These are phyloP conservation scores for Lecanosticta acicola DNA, from an alignment of 2,329 filamentous ascomycete species.

Conservation along the genomic window DNA sequence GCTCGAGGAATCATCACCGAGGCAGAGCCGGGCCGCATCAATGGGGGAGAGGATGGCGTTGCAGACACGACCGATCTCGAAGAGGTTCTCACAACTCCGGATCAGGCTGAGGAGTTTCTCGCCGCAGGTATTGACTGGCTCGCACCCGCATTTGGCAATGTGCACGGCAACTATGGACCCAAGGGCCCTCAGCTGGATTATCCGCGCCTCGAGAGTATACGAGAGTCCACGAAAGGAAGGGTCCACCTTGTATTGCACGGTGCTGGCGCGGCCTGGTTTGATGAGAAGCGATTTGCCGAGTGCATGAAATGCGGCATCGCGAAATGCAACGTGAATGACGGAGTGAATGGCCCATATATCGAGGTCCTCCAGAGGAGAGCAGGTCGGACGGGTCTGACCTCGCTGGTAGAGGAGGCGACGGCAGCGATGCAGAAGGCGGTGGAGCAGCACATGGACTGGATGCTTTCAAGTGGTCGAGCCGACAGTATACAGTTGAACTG, in stretches of 20 bases:
- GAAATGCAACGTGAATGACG: conserved; percentile 54
- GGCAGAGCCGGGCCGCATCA: conserved; percentile 27
- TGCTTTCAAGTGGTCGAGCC: too few relatives aligned
- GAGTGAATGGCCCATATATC: conserved; percentile 39
- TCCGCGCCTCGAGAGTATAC: conserved; percentile 36
- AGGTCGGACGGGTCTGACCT: conserved; percentile 22
- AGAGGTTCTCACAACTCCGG: conserved; percentile 22
- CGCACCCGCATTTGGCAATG: conserved; percentile 26
- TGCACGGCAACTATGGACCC: conserved; percentile 26
- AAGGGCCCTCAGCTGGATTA: conserved; percentile 31
- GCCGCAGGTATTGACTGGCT: conserved; percentile 24
- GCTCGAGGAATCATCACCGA: conserved; percentile 25
- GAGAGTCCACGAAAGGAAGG: conserved; percentile 33
- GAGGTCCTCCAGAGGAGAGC: conserved; percentile 20
- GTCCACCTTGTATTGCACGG: conserved; percentile 50
- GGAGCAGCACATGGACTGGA: conserved; percentile 20
- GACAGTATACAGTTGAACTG: too few relatives aligned
- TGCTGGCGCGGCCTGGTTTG: conserved; percentile 47
- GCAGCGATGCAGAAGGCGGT: conserved; percentile 26
- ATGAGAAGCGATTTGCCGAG: conserved; percentile 41
- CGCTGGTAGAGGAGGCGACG: conserved; percentile 28
- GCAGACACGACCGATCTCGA: conserved; percentile 21
- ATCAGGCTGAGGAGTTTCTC: conserved; percentile 24
- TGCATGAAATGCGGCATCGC: conserved; percentile 50
- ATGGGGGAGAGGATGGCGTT: conserved; percentile 30